These are phyloP conservation scores for Xylaria sp. DNA, from an alignment of 2,329 filamentous ascomycete species.

Conservation along the genomic window DNA sequence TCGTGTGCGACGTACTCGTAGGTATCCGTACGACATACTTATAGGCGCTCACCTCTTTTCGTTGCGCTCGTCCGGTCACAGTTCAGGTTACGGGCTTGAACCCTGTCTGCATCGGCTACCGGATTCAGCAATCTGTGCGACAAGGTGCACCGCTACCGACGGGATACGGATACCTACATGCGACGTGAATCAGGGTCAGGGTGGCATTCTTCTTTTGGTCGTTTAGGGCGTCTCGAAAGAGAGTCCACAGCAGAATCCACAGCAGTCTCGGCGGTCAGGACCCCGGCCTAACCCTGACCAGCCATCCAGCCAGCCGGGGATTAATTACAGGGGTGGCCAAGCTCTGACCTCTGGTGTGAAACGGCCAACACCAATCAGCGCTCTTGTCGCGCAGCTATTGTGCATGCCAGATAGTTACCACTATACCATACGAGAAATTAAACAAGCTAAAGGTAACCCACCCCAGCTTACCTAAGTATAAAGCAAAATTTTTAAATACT, in stretches of 20 bases:
- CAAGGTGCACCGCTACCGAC: conserved; percentile 24
- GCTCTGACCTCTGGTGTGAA: conserved; percentile 36
- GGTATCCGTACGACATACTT: conserved; percentile 22
- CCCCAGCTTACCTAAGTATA: no score
- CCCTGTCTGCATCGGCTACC: conserved; percentile 35
- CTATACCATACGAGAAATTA: no score
- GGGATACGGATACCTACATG: conserved; percentile 49
- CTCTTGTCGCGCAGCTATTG: conserved; percentile 19
- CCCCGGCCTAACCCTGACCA: conserved; percentile 7
- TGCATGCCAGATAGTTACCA: conserved; percentile 1
- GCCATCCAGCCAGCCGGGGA: conserved; percentile 25
- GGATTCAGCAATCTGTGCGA: conserved; percentile 37
- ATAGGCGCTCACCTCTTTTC: conserved; percentile 29
- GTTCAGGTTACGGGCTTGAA: conserved; percentile 32
- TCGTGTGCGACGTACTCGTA: conserved; percentile 21
- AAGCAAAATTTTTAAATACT: no score
- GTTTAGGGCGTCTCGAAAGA: conserved; percentile 33
- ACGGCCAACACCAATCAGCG: conserved; percentile 29
- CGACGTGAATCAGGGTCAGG: conserved; percentile 59
- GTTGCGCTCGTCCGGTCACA: conserved; percentile 30
- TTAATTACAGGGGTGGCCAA: conserved; percentile 24
- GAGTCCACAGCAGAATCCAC: conserved; percentile 10
- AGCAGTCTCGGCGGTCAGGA: conserved; percentile 21
- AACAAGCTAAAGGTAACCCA: no score
- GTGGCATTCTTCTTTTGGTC: conserved; percentile 33